Conservation (phyloP, 1,284 basidiomycete species). For the Pseudozyma hubeiensis region DNA sequence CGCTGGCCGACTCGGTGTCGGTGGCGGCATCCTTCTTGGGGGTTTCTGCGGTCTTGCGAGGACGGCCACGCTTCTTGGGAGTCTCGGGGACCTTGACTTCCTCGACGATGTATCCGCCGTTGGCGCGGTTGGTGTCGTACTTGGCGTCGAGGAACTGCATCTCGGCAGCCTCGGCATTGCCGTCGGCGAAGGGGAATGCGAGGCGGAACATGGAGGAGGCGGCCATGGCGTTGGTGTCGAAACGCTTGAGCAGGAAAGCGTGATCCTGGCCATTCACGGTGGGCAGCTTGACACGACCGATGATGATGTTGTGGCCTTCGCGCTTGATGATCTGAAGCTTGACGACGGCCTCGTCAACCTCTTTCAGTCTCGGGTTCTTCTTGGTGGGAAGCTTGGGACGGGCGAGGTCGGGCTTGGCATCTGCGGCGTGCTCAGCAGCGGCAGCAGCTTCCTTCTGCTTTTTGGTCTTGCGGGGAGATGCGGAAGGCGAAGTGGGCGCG, state of each 20-base stretch:
- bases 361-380: conserved; percentile 59
- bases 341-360: conserved; percentile 70
- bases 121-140: conserved; percentile 83
- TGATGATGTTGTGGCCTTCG: conserved; percentile 84
- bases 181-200: conserved; percentile 86
- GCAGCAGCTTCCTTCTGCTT: conserved; percentile 43
- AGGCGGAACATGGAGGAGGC: conserved; percentile 98
- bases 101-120: conserved; percentile 76
- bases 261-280: conserved; percentile 75
- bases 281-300: conserved; percentile 92
- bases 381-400: conserved; percentile 60
- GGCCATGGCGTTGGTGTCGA: conserved; percentile 94
- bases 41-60: conserved; percentile 45
- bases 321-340: conserved; percentile 86
- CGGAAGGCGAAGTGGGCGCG: conserved; percentile 41
- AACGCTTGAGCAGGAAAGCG: conserved; percentile 93
- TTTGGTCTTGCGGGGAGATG: conserved; percentile 45
- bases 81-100: conserved; percentile 69
- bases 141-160: conserved; percentile 83
- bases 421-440: conserved; percentile 25
- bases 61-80: conserved; percentile 54
- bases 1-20: conserved; percentile 39
- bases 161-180: conserved; percentile 84
- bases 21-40: conserved; percentile 37
- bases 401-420: conserved; percentile 26